Percentiles rank a stretch among this genome's conserved stretches.
These are phyloP conservation scores for Trametes meyenii DNA, from an alignment of 768 basidiomycete species.

Conservation along the genomic window DNA sequence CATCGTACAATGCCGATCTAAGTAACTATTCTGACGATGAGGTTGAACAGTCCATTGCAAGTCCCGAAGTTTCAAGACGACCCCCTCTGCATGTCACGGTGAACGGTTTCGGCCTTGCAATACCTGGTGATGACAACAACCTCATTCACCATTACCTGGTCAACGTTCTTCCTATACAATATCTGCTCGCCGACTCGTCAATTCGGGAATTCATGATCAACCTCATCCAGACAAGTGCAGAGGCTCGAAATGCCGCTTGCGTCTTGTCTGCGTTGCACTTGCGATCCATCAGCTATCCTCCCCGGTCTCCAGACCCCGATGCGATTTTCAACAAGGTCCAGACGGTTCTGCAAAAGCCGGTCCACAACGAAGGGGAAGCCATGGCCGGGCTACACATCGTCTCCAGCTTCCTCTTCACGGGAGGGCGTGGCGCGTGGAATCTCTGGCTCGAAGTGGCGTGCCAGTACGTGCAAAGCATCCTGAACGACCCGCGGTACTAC, in stretches of 20 bases:
- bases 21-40: slow-evolving; percentile 22
- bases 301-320: slow-evolving; percentile 17
- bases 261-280: slow-evolving; percentile 65
- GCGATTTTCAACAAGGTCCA: slow-evolving; percentile 29
- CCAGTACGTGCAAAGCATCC: slow-evolving; percentile 52
- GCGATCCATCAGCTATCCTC: slow-evolving; percentile 32
- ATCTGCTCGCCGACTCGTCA: slow-evolving; percentile 61
- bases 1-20: slow-evolving; percentile 25
- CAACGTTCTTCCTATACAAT: slow-evolving; percentile 68
- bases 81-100: slow-evolving; percentile 21
- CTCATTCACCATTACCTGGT: slow-evolving; percentile 54
- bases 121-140: slow-evolving; percentile 30
- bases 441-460: slow-evolving; percentile 66
- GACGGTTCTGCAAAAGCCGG: slow-evolving; percentile 16
- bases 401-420: slow-evolving; percentile 77
- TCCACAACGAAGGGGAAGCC: slow-evolving; percentile 64
- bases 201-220: slow-evolving; percentile 51
- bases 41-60: slow-evolving; percentile 15
- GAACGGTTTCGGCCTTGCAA: slow-evolving; percentile 22
- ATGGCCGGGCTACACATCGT: slow-evolving; percentile 78
- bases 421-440: slow-evolving; percentile 72
- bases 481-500: slow-evolving; percentile 41
- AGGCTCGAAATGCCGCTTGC: slow-evolving; percentile 60
- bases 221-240: slow-evolving; percentile 47
- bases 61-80: slow-evolving; percentile 12